Conservation (phyloP, 1,284 basidiomycete species). For the Stygiomarasmius scandens region DNA sequence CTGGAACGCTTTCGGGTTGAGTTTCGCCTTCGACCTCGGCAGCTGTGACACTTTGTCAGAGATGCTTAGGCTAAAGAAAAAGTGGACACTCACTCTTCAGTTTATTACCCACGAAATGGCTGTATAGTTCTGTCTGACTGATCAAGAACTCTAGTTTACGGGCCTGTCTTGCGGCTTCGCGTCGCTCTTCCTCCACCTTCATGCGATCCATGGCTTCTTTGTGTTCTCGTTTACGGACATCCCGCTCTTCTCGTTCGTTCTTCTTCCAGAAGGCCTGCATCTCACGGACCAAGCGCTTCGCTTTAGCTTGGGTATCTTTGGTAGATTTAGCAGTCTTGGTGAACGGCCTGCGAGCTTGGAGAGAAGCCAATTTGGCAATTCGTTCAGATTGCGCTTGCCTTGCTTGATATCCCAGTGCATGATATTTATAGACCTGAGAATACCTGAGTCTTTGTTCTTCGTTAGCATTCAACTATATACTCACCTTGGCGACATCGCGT, state of each 20-base stretch:
- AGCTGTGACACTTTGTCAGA: slow-evolving; percentile 50
- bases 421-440: slow-evolving; percentile 79
- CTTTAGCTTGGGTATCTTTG: slow-evolving; percentile 89
- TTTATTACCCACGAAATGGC: slow-evolving; percentile 99
- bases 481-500: slow-evolving; percentile 81
- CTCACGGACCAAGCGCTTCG: slow-evolving; percentile 88
- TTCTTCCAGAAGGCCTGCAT: slow-evolving; percentile 98
- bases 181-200: slow-evolving; percentile 94
- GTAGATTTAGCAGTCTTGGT: slow-evolving; percentile 80
- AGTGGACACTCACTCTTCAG: slow-evolving; percentile 78
- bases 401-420: slow-evolving; percentile 64
- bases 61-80: slow-evolving; percentile 8
- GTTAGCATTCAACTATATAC: background rate
- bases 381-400: slow-evolving; percentile 74
- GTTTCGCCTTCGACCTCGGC: slow-evolving; percentile 85
- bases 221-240: slow-evolving; percentile 91
- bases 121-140: slow-evolving; percentile 98
- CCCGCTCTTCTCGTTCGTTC: slow-evolving; percentile 95
- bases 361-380: slow-evolving; percentile 75
- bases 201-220: slow-evolving; percentile 90
- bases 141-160: slow-evolving; percentile 99
- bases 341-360: slow-evolving; percentile 82
- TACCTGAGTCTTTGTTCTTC: background rate
- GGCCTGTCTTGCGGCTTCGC: slow-evolving; percentile 93
- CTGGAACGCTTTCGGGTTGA: slow-evolving; percentile 45